These are phyloP conservation scores for Antrodiella citrinella DNA, from an alignment of 768 basidiomycete species.

Conservation along the genomic window DNA sequence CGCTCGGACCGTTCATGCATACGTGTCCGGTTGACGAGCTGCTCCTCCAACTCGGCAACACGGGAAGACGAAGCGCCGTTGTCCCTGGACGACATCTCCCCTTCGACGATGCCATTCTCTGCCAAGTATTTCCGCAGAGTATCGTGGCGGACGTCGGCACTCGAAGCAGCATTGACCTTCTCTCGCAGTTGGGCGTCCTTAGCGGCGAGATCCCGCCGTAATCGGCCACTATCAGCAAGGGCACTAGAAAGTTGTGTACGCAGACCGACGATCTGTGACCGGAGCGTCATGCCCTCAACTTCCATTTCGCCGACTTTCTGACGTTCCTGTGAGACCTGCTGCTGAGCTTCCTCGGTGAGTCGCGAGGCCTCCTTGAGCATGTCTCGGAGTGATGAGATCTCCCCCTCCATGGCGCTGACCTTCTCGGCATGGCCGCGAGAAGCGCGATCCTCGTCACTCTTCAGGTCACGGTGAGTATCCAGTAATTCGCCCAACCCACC, in stretches of 20 bases:
- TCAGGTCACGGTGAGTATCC: slow-evolving; percentile 80
- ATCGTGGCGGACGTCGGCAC: slow-evolving; percentile 62
- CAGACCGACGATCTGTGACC: slow-evolving; percentile 67
- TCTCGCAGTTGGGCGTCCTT: slow-evolving; percentile 61
- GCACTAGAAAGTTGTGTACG: slow-evolving; percentile 66
- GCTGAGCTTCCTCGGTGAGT: slow-evolving; percentile 61
- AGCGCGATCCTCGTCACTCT: slow-evolving; percentile 74
- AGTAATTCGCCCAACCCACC: slow-evolving; percentile 79
- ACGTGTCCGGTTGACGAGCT: slow-evolving; percentile 64
- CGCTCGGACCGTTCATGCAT: slow-evolving; percentile 69
- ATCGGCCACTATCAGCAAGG: slow-evolving; percentile 55
- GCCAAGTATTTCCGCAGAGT: slow-evolving; percentile 82
- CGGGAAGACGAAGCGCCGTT: slow-evolving; percentile 30
- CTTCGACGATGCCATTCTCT: slow-evolving; percentile 81
- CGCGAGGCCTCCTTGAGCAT: slow-evolving; percentile 75
- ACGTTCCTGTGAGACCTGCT: slow-evolving; percentile 59
- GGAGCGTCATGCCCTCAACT: slow-evolving; percentile 52
- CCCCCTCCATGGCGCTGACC: slow-evolving; percentile 69
- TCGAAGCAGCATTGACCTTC: slow-evolving; percentile 55
- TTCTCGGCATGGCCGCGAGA: slow-evolving; percentile 76
- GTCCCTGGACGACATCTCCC: slow-evolving; percentile 45
- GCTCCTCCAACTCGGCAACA: slow-evolving; percentile 71
- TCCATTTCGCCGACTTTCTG: slow-evolving; percentile 57
- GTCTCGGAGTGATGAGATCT: slow-evolving; percentile 65
- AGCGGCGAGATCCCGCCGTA: slow-evolving; percentile 60